Evolutionary conservation across 2,329 filamentous ascomycete genomes (phyloP).

Genomic region (Fusarium sacchari): DNA sequence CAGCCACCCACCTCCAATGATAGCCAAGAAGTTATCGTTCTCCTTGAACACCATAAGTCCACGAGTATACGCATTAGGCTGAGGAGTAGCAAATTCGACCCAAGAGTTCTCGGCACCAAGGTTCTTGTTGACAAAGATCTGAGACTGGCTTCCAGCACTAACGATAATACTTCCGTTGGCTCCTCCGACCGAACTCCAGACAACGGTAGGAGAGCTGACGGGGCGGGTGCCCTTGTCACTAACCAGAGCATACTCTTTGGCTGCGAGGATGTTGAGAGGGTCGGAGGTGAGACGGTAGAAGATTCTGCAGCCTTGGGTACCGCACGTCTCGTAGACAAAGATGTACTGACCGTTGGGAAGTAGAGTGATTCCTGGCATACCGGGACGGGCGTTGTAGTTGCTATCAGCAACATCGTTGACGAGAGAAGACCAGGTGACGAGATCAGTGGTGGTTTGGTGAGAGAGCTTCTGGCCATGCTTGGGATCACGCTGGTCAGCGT

Average conservation of each 20-base stretch:
- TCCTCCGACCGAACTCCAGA: constrained; percentile 56
- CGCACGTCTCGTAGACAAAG: constrained; percentile 71
- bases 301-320: constrained; percentile 52
- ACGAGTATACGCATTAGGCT: constrained; percentile 52
- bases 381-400: constrained; percentile 70
- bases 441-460: constrained; percentile 69
- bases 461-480: constrained; percentile 73
- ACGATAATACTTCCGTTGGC: constrained; percentile 58
- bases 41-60: constrained; percentile 49
- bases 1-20: constrained; percentile 56
- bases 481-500: constrained; percentile 75
- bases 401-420: constrained; percentile 68
- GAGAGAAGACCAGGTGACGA: constrained; percentile 66
- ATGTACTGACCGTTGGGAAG: constrained; percentile 66
- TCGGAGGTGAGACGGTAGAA: constrained; percentile 55
- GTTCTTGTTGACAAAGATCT: constrained; percentile 56
- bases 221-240: constrained; percentile 49
- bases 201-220: constrained; percentile 55
- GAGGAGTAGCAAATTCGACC: constrained; percentile 48
- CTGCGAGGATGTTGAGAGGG: constrained; percentile 50
- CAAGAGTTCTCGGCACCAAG: constrained; percentile 51
- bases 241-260: constrained; percentile 46
- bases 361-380: constrained; percentile 71
- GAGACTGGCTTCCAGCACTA: constrained; percentile 50
- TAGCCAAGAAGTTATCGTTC: constrained; percentile 49